A percentile compares a stretch with the other conserved stretches of the same genome.
These are phyloP conservation scores for Fusarium albosuccineum DNA, from an alignment of 2,329 filamentous ascomycete genomes.

Conservation along the genomic window DNA sequence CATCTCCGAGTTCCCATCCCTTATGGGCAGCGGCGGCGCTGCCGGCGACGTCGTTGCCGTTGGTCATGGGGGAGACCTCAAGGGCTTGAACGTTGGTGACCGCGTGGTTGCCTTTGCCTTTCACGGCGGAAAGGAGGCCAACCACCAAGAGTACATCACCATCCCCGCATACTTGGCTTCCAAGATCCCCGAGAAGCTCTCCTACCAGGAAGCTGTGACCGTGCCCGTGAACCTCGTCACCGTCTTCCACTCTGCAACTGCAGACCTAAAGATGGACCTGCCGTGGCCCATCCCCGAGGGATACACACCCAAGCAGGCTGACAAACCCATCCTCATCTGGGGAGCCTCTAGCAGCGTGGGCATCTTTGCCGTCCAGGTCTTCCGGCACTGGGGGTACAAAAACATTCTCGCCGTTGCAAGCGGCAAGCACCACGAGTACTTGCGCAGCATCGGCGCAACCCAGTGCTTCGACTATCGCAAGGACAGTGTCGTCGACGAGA, in stretches of 20 bases:
- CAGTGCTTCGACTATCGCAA: conserved; percentile 63
- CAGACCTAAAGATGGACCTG: conserved; percentile 65
- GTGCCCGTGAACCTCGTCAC: conserved; percentile 71
- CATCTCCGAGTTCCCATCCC: conserved; percentile 60
- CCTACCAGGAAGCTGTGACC: conserved; percentile 62
- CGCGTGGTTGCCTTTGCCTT: conserved; percentile 68
- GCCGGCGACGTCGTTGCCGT: conserved; percentile 67
- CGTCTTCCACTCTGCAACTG: conserved; percentile 65
- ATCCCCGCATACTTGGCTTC: conserved; percentile 63
- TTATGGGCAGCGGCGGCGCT: conserved; percentile 63
- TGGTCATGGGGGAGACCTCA: conserved; percentile 55
- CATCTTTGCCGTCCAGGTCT: conserved; percentile 62
- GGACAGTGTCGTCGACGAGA: conserved; percentile 51
- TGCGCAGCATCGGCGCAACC: conserved; percentile 59
- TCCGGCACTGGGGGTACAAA: conserved; percentile 65
- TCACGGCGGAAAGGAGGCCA: conserved; percentile 60
- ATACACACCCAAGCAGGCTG: conserved; percentile 53
- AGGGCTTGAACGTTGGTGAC: conserved; percentile 65
- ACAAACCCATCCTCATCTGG: conserved; percentile 63
- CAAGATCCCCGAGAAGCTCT: conserved; percentile 58
- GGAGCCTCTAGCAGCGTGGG: conserved; percentile 66
- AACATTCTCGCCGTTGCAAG: conserved; percentile 64
- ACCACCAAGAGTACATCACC: conserved; percentile 68
- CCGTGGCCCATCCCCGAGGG: conserved; percentile 67
- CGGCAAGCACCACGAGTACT: conserved; percentile 57